Evolutionary conservation across 2,329 filamentous ascomycete genomes (phyloP), one percentile per base, ranked within the genome.

Genomic region (Scortechinia acanthostroma): DNA sequence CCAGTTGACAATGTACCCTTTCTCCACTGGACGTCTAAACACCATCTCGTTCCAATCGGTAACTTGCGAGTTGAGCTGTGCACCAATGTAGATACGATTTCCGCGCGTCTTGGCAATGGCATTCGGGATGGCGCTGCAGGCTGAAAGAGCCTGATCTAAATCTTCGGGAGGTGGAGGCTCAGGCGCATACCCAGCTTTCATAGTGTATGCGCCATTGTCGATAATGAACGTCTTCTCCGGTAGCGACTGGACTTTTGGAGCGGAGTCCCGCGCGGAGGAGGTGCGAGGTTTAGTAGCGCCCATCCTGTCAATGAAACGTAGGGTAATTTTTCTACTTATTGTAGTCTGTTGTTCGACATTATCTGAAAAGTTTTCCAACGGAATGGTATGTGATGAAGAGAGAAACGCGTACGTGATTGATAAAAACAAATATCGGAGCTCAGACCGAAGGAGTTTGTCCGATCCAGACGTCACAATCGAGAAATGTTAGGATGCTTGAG

Each of bases 1-100:
- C 81, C 81, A 86, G 51, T 82, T 85, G 46, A 85, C 79, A 42
- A 85, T 67, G 57, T 79, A 84, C 21, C 81, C 81, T 55, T 40
- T 82, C 58, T 86, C 81, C 2, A 86, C 76, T 0, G 81, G 82
- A 1, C 81, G 68, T 14, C 80, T 70, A 53, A 84, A 85, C 4
- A 69, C 66, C 43, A 81, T 70, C 53, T 84, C 80, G 45, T 81
- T 82, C 67, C 79, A 85, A 53, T 86, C 80, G 46, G 68, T 73
- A 54, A 81, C 79, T 17, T 40, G 35, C 47, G 71, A 63, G 30
- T 76, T 69, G 2, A 83, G 64, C 51, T 85, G 76, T 2, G 75
- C 65, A 25, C 73, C 79, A 33, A 82, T 65, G 52, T 81, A 80
- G 3, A 77, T 71, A 45, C 73, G 67, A 52, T 73, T 78, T 56